phyloP scores from a whole-genome alignment of 192 early-diverging fungal genomes.

The Spinellus fusiger region DNA sequence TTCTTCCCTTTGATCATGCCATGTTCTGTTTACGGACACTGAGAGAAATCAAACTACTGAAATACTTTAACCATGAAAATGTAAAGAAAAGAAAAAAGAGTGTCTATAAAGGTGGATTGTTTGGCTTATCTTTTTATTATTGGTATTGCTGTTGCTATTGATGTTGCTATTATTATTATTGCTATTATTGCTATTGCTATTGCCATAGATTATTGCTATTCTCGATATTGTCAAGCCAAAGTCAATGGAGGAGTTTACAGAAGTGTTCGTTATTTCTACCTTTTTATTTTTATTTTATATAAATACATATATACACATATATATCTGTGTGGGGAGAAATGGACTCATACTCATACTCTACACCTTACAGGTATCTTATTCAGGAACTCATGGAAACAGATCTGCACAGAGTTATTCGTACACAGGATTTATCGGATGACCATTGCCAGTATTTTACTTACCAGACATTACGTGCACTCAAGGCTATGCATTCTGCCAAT shows the following conservation, averaged over 20 bases:
- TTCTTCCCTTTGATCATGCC: constrained; percentile 78
- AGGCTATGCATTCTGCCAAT: constrained; percentile 98
- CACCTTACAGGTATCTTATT: constrained; percentile 69
- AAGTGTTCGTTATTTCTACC: constrained; percentile 54
- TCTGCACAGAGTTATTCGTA: constrained; percentile 94
- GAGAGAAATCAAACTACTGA: constrained; percentile 79
- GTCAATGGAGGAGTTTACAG: constrained; percentile 74
- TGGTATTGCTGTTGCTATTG: not conserved
- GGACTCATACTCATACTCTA: not conserved
- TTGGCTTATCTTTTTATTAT: no score
- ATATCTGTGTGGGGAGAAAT: no score
- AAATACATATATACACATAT: no score
- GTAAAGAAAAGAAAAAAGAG: no score
- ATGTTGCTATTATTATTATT: not conserved
- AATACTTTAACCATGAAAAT: constrained; percentile 83
- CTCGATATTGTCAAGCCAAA: constrained; percentile 89
- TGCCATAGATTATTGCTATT: constrained; percentile 78
- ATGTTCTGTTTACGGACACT: constrained; percentile 80
- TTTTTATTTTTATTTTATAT: not conserved
- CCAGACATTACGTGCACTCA: constrained; percentile 93
- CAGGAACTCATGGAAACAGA: constrained; percentile 99
- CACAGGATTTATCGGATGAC: constrained; percentile 90
- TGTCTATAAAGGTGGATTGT: no score
- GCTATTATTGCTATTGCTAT: not conserved
- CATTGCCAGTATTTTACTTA: constrained; percentile 99